A percentile compares a stretch with the other conserved stretches of the same genome.
phyloP scores from a whole-genome alignment of 2,329 filamentous ascomycete species.

The Penicillium sp. region DNA sequence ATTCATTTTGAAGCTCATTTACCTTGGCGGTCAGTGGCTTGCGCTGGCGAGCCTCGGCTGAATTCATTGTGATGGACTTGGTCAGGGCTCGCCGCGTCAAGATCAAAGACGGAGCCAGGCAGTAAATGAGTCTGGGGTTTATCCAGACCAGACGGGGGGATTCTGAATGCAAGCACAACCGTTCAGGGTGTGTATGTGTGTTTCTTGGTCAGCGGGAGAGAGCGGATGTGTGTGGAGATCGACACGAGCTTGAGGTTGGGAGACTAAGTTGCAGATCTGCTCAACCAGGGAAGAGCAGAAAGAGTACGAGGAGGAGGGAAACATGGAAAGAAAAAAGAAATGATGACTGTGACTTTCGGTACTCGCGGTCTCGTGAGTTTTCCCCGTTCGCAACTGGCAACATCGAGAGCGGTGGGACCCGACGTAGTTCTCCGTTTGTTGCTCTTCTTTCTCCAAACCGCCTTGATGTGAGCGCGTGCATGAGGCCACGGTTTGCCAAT shows the following conservation, averaged over 20 bases:
- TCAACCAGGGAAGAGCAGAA: neutral
- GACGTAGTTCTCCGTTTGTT: neutral
- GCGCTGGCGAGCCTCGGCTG: constrained; percentile 31
- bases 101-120: no score
- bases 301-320: neutral
- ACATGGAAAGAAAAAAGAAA: neutral
- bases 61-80: constrained; percentile 24
- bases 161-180: neutral
- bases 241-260: constrained; percentile 1
- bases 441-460: neutral
- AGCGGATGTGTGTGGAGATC: constrained; percentile 6
- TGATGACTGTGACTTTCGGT: neutral
- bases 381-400: neutral
- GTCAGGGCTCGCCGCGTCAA: neutral
- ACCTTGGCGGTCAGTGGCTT: constrained; percentile 18
- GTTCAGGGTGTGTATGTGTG: neutral
- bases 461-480: constrained; percentile 1
- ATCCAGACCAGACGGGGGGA: no score
- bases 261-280: neutral
- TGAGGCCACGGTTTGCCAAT: constrained; percentile 2
- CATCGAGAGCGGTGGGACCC: constrained; percentile 6
- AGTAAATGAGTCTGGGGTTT: no score
- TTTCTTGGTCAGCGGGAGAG: constrained; percentile 6
- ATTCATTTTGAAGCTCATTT: constrained; percentile 15
- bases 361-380: constrained; percentile 1